Conservation (phyloP, 2,329 filamentous ascomycete species). For the Domatiomyces catenatus region DNA sequence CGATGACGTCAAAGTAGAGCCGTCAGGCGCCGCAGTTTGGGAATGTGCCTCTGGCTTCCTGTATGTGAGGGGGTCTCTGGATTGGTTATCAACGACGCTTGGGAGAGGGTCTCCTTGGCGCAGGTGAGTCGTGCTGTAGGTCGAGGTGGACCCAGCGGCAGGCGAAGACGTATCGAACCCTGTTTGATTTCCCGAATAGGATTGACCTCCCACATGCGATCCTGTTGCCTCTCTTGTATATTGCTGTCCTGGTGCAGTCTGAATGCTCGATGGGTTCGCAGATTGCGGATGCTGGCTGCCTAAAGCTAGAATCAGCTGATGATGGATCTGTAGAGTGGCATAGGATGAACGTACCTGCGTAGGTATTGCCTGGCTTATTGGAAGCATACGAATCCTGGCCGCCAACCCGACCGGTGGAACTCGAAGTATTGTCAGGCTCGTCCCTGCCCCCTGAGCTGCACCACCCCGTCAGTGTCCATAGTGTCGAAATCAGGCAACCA, state of each 20-base stretch:
- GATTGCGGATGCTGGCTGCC: neutral
- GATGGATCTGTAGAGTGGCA: neutral
- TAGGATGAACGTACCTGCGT: neutral
- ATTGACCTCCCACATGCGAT: neutral
- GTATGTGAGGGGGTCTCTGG: constrained; percentile 13
- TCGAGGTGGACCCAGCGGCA: constrained; percentile 13
- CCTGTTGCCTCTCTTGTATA: neutral
- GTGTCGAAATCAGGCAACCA: neutral
- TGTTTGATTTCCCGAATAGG: neutral
- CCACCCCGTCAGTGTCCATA: neutral
- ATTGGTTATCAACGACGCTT: constrained; percentile 10
- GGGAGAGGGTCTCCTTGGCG: constrained; percentile 9
- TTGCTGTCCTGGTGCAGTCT: neutral
- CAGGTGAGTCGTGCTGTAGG: constrained; percentile 11
- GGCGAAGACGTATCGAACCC: neutral
- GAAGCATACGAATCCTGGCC: constrained; percentile 13
- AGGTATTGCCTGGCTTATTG: neutral
- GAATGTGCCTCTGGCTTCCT: constrained; percentile 9
- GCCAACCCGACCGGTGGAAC: constrained; percentile 3
- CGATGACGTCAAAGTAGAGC: neutral
- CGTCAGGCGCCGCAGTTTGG: neutral
- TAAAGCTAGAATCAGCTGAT: neutral
- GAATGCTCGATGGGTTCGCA: neutral
- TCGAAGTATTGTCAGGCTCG: neutral
- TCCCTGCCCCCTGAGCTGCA: constrained; percentile 4